phyloP scores from a whole-genome alignment of 2,329 filamentous ascomycete species.

The Nemania abortiva region DNA sequence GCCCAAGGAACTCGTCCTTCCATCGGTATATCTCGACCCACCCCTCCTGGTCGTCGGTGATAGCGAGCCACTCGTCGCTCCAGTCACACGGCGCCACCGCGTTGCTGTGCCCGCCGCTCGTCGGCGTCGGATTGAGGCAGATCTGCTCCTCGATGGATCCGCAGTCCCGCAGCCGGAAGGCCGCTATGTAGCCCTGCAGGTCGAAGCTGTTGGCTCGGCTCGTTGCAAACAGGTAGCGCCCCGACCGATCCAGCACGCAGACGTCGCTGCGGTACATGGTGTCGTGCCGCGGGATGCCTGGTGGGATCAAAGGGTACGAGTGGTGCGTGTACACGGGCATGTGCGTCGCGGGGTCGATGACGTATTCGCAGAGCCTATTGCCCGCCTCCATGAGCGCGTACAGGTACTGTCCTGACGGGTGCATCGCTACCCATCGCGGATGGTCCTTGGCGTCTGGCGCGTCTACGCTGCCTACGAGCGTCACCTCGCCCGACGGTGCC shows the following conservation, averaged over 20 bases:
- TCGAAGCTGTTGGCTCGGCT: slow-evolving; percentile 81
- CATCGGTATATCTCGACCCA: slow-evolving; percentile 90
- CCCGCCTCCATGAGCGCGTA: slow-evolving; percentile 93
- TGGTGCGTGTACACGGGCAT: slow-evolving; percentile 83
- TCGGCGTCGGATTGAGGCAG: slow-evolving; percentile 85
- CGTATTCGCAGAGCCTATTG: slow-evolving; percentile 84
- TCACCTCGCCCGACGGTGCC: slow-evolving; percentile 68
- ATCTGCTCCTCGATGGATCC: slow-evolving; percentile 83
- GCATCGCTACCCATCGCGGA: slow-evolving; percentile 89
- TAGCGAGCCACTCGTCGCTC: slow-evolving; percentile 88
- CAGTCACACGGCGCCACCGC: slow-evolving; percentile 87
- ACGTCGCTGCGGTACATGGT: slow-evolving; percentile 87
- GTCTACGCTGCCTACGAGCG: slow-evolving; percentile 77
- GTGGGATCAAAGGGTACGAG: slow-evolving; percentile 82
- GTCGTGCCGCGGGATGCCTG: slow-evolving; percentile 68
- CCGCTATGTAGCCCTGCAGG: slow-evolving; percentile 84
- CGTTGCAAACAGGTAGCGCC: slow-evolving; percentile 84
- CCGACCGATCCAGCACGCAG: slow-evolving; percentile 76
- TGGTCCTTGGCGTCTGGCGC: slow-evolving; percentile 80
- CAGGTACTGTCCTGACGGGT: slow-evolving; percentile 80
- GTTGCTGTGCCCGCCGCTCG: slow-evolving; percentile 88
- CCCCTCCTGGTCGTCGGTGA: slow-evolving; percentile 89
- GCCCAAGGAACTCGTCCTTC: slow-evolving; percentile 81
- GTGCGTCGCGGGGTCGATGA: slow-evolving; percentile 79
- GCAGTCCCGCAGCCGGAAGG: slow-evolving; percentile 76